A percentile compares a stretch with the other conserved stretches of the same genome.
Conservation (phyloP, 768 basidiomycete genomes). For the Phlebiopsis gigantea region DNA sequence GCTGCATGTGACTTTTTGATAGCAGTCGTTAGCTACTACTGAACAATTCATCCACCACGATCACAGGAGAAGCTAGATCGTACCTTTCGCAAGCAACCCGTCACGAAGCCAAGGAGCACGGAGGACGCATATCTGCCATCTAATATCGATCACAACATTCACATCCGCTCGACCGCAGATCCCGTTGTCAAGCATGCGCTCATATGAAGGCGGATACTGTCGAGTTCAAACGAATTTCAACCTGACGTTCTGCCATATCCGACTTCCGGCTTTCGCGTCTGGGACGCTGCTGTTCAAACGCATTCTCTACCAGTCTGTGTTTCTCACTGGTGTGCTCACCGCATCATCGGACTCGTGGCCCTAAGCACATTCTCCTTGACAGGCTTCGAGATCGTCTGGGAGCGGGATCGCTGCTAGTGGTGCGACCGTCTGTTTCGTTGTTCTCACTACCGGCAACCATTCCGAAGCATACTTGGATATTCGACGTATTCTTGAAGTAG, state of each 20-base stretch:
- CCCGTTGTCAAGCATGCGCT: not conserved
- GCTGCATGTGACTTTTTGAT: too few species aligned
- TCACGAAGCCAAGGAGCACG: too few species aligned
- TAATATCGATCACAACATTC: not conserved
- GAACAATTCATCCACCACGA: too few species aligned
- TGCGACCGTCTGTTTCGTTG: too few species aligned
- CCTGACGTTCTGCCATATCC: not conserved
- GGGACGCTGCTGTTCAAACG: not conserved
- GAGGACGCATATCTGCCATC: not conserved
- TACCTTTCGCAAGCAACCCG: not conserved
- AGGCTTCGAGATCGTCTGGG: not conserved
- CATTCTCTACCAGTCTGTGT: too few species aligned
- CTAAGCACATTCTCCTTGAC: not conserved
- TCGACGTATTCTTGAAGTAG: not conserved
- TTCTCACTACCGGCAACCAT: too few species aligned
- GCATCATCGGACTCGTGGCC: not conserved
- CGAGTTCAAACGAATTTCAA: not conserved
- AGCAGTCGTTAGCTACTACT: too few species aligned
- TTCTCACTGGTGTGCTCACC: not conserved
- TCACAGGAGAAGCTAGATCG: not conserved
- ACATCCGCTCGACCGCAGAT: not conserved
- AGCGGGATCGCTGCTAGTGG: too few species aligned
- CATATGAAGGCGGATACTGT: not conserved
- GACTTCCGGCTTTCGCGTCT: not conserved
- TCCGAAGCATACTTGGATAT: too few species aligned